Evolutionary conservation across 2,329 filamentous ascomycete genomes (phyloP), one percentile per base, ranked within the genome.

Genomic region (Coleophoma eucalyptorum): DNA sequence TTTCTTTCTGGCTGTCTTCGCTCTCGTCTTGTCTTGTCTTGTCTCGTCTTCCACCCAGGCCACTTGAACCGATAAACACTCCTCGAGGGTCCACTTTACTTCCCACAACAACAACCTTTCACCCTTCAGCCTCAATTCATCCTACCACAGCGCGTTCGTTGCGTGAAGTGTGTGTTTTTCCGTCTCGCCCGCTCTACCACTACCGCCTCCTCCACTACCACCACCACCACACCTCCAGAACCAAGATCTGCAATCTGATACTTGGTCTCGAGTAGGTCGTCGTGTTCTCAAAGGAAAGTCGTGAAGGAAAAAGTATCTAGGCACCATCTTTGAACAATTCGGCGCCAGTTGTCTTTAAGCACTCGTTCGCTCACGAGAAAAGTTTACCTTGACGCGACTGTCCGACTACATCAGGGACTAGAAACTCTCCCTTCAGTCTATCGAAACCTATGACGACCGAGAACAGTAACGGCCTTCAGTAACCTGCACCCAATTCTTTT

Each of bases 21-120:
- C 20, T 42, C 18, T 50, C 43, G n/a, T 43, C 46, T 47, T 50
- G 55, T 57, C 26, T 26, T 26, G 26, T 26, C 26, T 8, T 26
- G 26, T 26, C 26, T 26, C 26, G 26, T 26, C 26, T 26, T 26
- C 26, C 26, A 26, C 26, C 26, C 26, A 34, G 38, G 20, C 48
- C 51, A 41, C 51, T 48, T 33, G 21, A 43, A 56, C 54, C 55
- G 58, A 56, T 59, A 60, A 60, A 61, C 54, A 53, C 13, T 51
- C 47, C 46, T 35, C 35, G 43, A 42, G 50, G 51, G 49, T 58
- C 56, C 59, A 58, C 58, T 60, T 58, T 55, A 57, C 53, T 50
- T 55, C 26, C 50, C 43, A 53, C 50, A 55, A 54, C 53, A 52
- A 46, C 42, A 44, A 44, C 21, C 42, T 44, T 44, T 26, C 48